Percentiles rank a stretch among this genome's conserved stretches.
Evolutionary conservation across 306 rosid genomes (phyloP).

Genomic region (Canavalia ensiformis): DNA sequence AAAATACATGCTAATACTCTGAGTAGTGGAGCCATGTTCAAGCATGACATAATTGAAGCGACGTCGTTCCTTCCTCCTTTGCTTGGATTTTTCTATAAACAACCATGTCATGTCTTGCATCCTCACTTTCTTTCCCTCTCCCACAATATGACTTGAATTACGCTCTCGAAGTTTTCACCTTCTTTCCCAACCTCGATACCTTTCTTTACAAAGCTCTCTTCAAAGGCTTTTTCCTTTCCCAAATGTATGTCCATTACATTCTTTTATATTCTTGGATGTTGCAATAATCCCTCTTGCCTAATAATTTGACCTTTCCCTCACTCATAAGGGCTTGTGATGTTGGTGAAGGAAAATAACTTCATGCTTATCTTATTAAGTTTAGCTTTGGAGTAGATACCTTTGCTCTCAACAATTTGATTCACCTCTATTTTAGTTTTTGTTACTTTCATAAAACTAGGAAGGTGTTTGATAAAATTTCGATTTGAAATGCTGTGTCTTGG

Average conservation of each 20-base stretch:
- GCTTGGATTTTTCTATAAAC: conserved; percentile 62
- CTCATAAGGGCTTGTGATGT: conserved; percentile 57
- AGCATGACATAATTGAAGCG: conserved; percentile 69
- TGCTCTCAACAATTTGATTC: conserved; percentile 59
- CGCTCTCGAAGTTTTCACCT: conserved; percentile 60
- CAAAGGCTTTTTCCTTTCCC: conserved; percentile 50
- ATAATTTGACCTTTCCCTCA: conserved; percentile 65
- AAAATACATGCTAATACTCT: too few relatives aligned
- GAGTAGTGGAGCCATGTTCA: conserved; percentile 42
- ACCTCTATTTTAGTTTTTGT: conserved; percentile 57
- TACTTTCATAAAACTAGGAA: conserved; percentile 58
- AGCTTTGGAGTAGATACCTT: conserved; percentile 56
- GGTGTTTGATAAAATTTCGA: conserved; percentile 60
- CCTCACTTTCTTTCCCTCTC: conserved; percentile 64
- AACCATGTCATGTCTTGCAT: conserved; percentile 64
- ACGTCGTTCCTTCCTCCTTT: conserved; percentile 61
- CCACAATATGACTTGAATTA: conserved; percentile 54
- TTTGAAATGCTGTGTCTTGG: conserved; percentile 64
- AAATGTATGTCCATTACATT: conserved; percentile 47
- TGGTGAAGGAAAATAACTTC: conserved; percentile 60
- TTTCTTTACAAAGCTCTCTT: conserved; percentile 69
- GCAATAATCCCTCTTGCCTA: conserved; percentile 54
- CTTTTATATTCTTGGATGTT: conserved; percentile 63
- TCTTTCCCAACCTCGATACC: conserved; percentile 61
- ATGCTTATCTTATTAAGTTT: conserved; percentile 68